These are phyloP conservation scores for Saccharomycopsis javanensis DNA, from an alignment of 805 yeast species.

Conservation along the genomic window DNA sequence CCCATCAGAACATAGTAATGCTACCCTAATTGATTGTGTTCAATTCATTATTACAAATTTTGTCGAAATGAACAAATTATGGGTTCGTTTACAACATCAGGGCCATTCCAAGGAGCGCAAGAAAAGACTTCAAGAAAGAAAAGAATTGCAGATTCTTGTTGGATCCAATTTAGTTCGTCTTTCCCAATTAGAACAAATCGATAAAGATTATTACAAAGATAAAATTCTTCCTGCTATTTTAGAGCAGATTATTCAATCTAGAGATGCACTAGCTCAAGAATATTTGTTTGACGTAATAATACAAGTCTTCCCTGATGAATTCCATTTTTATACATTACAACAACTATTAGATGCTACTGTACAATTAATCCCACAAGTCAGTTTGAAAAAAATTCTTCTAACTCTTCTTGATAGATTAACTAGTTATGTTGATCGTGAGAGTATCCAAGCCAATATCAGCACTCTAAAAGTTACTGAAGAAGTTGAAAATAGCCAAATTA, in stretches of 20 bases:
- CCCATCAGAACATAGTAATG: conserved; percentile 16
- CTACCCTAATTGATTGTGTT: conserved; percentile 54
- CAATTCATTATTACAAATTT: conserved; percentile 78
- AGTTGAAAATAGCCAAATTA: conserved; percentile 15
- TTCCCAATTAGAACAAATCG: conserved; percentile 75
- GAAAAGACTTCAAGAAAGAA: conserved; percentile 67
- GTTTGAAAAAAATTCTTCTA: conserved; percentile 52
- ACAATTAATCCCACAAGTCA: conserved; percentile 61
- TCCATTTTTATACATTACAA: conserved; percentile 68
- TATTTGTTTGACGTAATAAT: conserved; percentile 84
- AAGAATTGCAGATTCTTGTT: conserved; percentile 81
- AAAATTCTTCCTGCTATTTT: conserved; percentile 68
- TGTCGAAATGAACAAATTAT: conserved; percentile 93
- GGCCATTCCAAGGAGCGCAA: conserved; percentile 80
- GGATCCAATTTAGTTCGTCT: conserved; percentile 88
- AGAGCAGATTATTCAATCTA: conserved; percentile 87
- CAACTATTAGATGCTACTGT: conserved; percentile 55
- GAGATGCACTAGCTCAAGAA: conserved; percentile 86
- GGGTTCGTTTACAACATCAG: conserved; percentile 95
- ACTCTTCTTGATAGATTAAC: conserved; percentile 67
- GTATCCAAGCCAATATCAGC: conserved; percentile 20
- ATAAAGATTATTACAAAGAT: conserved; percentile 34
- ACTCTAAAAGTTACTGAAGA: conserved; percentile 21
- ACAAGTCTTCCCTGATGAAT: conserved; percentile 91
- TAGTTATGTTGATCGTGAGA: conserved; percentile 38